Evolutionary conservation across 148 eudicot genomes (phyloP).

Genomic region (Rheum nobile): DNA sequence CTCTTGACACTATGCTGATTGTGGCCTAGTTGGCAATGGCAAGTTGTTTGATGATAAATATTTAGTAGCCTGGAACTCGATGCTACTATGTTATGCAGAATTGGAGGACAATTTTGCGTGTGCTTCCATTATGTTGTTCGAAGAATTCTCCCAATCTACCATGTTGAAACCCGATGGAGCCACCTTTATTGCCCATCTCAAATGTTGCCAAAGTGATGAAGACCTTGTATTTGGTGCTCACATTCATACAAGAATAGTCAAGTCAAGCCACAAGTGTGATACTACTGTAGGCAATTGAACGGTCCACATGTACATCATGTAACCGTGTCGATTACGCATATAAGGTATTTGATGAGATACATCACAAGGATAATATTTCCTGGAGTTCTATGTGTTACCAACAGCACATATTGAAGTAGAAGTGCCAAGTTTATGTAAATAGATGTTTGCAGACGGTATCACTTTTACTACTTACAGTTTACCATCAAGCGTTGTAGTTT

Average conservation of each 20-base stretch:
- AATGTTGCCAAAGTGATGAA: constrained; percentile 7
- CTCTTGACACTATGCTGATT: constrained; percentile 11
- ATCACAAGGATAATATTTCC: constrained; percentile 5
- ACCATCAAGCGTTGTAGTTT: constrained; percentile 5
- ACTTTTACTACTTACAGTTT: constrained; percentile 10
- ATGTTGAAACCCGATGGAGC: no score
- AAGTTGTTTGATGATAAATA: no score
- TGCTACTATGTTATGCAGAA: no score
- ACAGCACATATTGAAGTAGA: constrained; percentile 4
- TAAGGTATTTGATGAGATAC: constrained; percentile 5
- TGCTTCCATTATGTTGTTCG: no score
- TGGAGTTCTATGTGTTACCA: constrained; percentile 13
- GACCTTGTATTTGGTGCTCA: constrained; percentile 9
- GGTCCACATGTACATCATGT: constrained; percentile 12
- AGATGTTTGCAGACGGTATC: constrained; percentile 14
- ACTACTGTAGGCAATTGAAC: constrained; percentile 8
- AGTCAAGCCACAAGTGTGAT: no score
- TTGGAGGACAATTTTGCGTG: no score
- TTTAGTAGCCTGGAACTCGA: no score
- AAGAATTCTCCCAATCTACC: no score
- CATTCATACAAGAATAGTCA: constrained; percentile 6
- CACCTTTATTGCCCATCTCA: constrained; percentile 7
- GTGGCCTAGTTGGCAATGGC: no score
- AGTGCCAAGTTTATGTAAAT: constrained; percentile 4
- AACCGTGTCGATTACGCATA: constrained; percentile 6